Evolutionary conservation across 1,284 basidiomycete species (phyloP).

Genomic region (Ganoderma sinense): DNA sequence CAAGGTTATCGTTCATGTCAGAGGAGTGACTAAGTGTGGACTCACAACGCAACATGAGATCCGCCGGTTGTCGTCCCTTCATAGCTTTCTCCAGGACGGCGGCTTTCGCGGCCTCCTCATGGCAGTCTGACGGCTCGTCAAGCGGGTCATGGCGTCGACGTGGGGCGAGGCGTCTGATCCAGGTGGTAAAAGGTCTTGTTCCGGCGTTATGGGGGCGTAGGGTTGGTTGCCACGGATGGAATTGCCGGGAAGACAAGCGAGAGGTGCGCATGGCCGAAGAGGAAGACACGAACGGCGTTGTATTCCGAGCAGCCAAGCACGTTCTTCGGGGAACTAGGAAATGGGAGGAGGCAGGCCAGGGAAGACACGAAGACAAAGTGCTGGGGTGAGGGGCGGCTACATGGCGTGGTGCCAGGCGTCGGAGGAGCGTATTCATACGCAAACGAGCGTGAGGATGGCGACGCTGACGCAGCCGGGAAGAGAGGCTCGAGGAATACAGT

Average conservation of each 20-base stretch:
- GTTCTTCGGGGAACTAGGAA: conserved; percentile 26
- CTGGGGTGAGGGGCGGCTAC: conserved; percentile 45
- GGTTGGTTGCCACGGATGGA: background rate
- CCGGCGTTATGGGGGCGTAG: background rate
- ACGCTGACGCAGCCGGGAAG: conserved; percentile 11
- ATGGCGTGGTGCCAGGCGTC: conserved; percentile 48
- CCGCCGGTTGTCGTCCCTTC: conserved; percentile 81
- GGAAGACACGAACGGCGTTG: conserved; percentile 3
- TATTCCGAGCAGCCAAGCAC: conserved; percentile 22
- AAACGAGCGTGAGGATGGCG: conserved; percentile 26
- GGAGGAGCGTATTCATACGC: conserved; percentile 60
- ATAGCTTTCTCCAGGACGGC: conserved; percentile 83
- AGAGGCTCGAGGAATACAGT: background rate
- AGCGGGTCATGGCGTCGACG: conserved; percentile 25
- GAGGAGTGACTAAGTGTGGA: conserved; percentile 26
- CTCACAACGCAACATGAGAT: conserved; percentile 85
- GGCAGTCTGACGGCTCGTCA: conserved; percentile 49
- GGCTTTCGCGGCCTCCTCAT: conserved; percentile 74
- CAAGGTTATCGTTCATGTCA: conserved; percentile 27
- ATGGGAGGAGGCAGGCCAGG: conserved; percentile 13
- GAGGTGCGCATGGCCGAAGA: conserved; percentile 24
- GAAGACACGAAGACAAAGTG: conserved; percentile 17
- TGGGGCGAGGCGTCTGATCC: conserved; percentile 23
- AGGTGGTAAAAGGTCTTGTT: conserved; percentile 23
- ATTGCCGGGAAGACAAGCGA: conserved; percentile 35